Evolutionary conservation across 2,329 filamentous ascomycete genomes (phyloP).

Genomic region (Colletotrichum scovillei): DNA sequence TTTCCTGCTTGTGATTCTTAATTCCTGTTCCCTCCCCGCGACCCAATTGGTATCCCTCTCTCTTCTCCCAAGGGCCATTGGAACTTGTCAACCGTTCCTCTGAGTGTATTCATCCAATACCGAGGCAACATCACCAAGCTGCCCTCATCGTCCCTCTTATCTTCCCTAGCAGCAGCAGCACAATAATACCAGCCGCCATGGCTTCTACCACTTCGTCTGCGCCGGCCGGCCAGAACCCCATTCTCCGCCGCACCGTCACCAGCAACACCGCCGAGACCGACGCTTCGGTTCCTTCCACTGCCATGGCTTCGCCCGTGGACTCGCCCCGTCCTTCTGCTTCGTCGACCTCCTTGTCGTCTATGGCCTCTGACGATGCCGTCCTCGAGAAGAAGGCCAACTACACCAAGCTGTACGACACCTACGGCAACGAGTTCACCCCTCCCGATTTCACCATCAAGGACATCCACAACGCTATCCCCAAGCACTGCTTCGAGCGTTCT

Average conservation of each 20-base stretch:
- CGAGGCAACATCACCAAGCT: slow-evolving; percentile 8
- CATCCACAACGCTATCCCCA: slow-evolving; percentile 95
- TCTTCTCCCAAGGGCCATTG: slow-evolving; percentile 27
- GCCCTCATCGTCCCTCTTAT: not conserved
- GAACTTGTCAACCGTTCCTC: slow-evolving; percentile 30
- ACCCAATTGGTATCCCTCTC: slow-evolving; percentile 21
- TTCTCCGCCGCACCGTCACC: slow-evolving; percentile 60
- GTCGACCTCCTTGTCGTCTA: slow-evolving; percentile 90
- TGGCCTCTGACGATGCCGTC: slow-evolving; percentile 76
- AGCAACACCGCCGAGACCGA: slow-evolving; percentile 54
- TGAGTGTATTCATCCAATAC: slow-evolving; percentile 13
- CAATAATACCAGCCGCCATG: slow-evolving; percentile 50
- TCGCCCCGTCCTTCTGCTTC: slow-evolving; percentile 76
- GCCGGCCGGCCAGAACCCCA: slow-evolving; percentile 54
- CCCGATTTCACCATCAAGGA: slow-evolving; percentile 98
- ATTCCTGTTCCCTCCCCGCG: not conserved
- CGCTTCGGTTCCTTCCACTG: slow-evolving; percentile 64
- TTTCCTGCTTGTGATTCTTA: not conserved
- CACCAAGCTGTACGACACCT: slow-evolving; percentile 85
- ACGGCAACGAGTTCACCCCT: slow-evolving; percentile 93
- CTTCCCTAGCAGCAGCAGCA: slow-evolving; percentile 3
- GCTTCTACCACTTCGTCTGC: slow-evolving; percentile 57
- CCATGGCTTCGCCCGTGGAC: slow-evolving; percentile 67
- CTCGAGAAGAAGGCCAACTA: slow-evolving; percentile 58
- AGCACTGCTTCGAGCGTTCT: slow-evolving; percentile 95